These are phyloP conservation scores for Nidula microcarpa DNA, from an alignment of 768 basidiomycete species.

Conservation along the genomic window DNA sequence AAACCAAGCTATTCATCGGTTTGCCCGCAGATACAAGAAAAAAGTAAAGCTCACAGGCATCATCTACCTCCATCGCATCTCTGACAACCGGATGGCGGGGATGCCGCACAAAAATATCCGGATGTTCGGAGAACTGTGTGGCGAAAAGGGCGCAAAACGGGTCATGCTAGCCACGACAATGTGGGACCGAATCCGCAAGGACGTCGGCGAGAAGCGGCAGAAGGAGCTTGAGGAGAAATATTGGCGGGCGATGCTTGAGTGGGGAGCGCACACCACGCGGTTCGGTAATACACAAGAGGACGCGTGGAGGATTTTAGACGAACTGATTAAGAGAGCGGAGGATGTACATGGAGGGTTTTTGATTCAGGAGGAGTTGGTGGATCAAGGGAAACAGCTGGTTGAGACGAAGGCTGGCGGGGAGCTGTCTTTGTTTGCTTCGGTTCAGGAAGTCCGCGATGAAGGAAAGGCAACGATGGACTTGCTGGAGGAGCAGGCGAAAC, in stretches of 20 bases:
- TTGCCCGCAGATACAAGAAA: not conserved
- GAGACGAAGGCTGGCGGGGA: too few relatives aligned
- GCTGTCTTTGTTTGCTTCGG: too few relatives aligned
- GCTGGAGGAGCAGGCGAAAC: too few relatives aligned
- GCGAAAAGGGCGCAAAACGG: slow-evolving; percentile 33
- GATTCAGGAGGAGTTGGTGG: too few relatives aligned
- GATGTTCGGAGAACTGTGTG: slow-evolving; percentile 13
- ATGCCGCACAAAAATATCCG: slow-evolving; percentile 6
- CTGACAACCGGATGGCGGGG: slow-evolving; percentile 21
- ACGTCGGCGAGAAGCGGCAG: not conserved
- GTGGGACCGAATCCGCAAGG: slow-evolving; percentile 30
- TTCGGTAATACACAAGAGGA: not conserved
- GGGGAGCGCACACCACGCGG: not conserved
- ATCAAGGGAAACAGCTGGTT: too few relatives aligned
- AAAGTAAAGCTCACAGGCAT: slow-evolving; percentile 19
- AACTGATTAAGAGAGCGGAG: too few relatives aligned
- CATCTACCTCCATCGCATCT: slow-evolving; percentile 38
- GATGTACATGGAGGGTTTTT: too few relatives aligned
- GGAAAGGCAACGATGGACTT: too few relatives aligned
- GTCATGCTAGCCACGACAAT: slow-evolving; percentile 42
- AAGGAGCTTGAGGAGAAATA: not conserved
- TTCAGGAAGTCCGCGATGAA: too few relatives aligned
- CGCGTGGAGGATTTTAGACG: not conserved
- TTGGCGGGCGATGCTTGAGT: not conserved
- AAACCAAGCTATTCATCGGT: not conserved